Conservation (phyloP, 2,329 filamentous ascomycete species). For the Cryphonectria japonica region DNA sequence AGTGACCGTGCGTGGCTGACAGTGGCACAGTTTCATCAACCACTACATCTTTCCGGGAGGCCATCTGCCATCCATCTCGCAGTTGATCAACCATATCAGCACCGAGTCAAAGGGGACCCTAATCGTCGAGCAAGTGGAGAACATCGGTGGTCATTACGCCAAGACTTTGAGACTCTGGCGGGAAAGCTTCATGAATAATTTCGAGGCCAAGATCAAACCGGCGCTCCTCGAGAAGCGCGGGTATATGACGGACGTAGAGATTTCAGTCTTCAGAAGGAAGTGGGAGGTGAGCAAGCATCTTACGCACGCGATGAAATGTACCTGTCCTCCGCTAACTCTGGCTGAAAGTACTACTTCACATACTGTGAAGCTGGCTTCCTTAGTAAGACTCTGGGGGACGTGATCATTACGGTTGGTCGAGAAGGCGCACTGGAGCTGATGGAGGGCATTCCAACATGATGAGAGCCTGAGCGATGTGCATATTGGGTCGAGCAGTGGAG, state of each 20-base stretch:
- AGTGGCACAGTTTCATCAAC: constrained; percentile 64
- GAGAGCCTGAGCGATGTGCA: neutral
- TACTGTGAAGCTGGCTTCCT: constrained; percentile 76
- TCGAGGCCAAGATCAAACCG: constrained; percentile 62
- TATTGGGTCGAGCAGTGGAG: neutral
- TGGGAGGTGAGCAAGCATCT: constrained; percentile 62
- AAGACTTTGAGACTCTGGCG: constrained; percentile 71
- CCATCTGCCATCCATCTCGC: constrained; percentile 63
- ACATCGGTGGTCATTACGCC: constrained; percentile 75
- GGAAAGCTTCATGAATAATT: constrained; percentile 67
- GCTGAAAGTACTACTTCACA: constrained; percentile 69
- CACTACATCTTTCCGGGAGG: constrained; percentile 82
- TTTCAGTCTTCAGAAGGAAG: constrained; percentile 70
- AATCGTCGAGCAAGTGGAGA: constrained; percentile 69
- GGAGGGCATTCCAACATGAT: constrained; percentile 67
- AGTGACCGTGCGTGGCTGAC: constrained; percentile 19
- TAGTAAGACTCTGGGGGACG: constrained; percentile 73
- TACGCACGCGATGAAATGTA: neutral
- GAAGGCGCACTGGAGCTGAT: constrained; percentile 70
- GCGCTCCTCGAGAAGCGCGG: constrained; percentile 62
- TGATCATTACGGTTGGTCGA: constrained; percentile 70
- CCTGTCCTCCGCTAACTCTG: constrained; percentile 24
- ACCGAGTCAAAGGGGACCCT: constrained; percentile 63
- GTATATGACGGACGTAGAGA: constrained; percentile 62
- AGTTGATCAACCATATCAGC: constrained; percentile 62